Base-by-base conservation (phyloP, 1,139 yeast species). In the Diutina neorugosa region DNA sequence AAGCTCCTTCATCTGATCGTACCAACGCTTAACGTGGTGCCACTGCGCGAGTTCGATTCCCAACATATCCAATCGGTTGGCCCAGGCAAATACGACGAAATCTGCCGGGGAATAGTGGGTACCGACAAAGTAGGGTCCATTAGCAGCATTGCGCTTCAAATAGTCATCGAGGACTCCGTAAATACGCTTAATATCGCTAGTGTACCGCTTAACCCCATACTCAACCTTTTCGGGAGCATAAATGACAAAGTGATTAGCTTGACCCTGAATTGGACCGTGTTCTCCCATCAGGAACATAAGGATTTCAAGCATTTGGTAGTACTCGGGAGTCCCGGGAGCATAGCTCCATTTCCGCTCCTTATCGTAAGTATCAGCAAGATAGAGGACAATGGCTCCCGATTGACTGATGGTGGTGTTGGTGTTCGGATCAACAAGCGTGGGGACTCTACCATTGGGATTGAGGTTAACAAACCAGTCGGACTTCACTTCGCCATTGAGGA, bases 381-480 rank as follows among this genome's bases (percentile, higher is more conserved):
- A 82, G 57, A 70, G 68, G 63, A 82, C 62, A 56, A 82, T 81
- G 18, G 86, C 84, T 23, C 77, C 86, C 41, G 82, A 71, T 65
- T 82, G 87, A 60, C 75, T 73, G 51, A 82, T 60, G 14, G 72
- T 64, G 20, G 73, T 66, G 8, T 77, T 78, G 18, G 74, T 65
- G 42, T 63, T 63, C 52, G 70, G 68, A 60, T 80, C 83, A 3
- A 73, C 70, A 20, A 82, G 62, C 0, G 80, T 73, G 18, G 88
- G 88, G 54, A 82, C 78, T 57, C 83, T 69, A n/a, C 87, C 86
- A 60, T 82, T 81, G 27, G 84, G 82, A 61, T 82, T 80, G 59
- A 80, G 64, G 53, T 73, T 66, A 53, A 78, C 62, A 59, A 71
- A 82, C 81, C 82, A 78, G 1, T 70, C 76, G 56, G 73, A 70